Base-by-base conservation (phyloP, 768 basidiomycete species). In the Psilocybe cubensis region DNA sequence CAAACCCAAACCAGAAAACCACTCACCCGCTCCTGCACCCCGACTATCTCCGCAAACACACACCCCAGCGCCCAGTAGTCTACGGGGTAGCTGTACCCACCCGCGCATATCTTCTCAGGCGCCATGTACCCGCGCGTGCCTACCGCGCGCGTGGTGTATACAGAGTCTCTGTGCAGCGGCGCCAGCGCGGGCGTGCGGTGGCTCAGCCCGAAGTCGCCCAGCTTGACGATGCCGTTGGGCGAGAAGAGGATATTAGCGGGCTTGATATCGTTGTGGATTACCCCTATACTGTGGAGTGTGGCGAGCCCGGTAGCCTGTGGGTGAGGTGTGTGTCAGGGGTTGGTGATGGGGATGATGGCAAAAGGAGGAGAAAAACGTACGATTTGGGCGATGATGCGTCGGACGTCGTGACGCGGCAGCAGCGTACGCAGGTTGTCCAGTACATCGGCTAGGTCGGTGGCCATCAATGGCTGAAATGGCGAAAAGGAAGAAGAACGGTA, bases 191-290 rank as follows among this genome's bases (percentile, higher is more conserved):
- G 14, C 40, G 40, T 17, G 3, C 28, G 46, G n/a, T 7, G 29
- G 20, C 24, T 40, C 57, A 27, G 17, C 17, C 57, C 57, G 23
- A 53, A 53, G 20, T 54, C 57, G 11, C 31, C 51, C n/a, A 54
- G 52, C 33, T 40, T 52, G 38, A 52, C 54, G 38, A 49, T 52
- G 12, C 53, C 47, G 2, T 12, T 4, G n/a, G 21, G 21, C 33
- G 40, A 42, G 5, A 59, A 7, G 18, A 59, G 44, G 28, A 59
- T 45, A n/a, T 51, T 59, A 17, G 18, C 24, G 0, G 40, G 46
- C 10, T 51, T 54, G 25, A 59, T 49, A 23, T 59, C 53, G 18
- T 14, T 10, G 40, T 59, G 58, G 20, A 59, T 50, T 4, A 54
- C 44, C 18, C 52, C 58, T 6, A 58, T 42, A 6, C n/a, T 18